Evolutionary conservation across 306 rosid genomes (phyloP).

Genomic region (Lathyrus tuberosus): DNA sequence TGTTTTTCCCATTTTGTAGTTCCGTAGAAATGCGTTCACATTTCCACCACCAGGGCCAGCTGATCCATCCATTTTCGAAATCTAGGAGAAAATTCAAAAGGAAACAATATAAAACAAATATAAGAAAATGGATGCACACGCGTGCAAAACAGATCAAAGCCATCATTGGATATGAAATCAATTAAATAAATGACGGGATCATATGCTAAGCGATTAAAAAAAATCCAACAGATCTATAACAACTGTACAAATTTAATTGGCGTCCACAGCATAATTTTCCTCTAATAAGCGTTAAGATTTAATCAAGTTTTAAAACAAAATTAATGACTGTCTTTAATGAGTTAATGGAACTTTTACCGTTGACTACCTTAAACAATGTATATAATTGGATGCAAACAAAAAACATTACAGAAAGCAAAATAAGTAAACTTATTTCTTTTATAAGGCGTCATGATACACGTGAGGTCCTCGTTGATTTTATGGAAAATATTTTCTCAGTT

Average conservation of each 20-base stretch:
- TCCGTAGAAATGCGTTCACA: conserved; percentile 59
- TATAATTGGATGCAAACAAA: not conserved
- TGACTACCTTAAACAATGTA: conserved; percentile 9
- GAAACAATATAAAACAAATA: conserved; percentile 18
- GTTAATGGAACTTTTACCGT: not conserved
- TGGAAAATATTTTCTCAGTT: not conserved
- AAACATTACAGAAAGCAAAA: not conserved
- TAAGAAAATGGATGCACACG: conserved; percentile 3
- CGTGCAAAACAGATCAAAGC: conserved; percentile 3
- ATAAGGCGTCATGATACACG: not conserved
- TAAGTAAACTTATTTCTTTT: not conserved
- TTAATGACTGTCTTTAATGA: not conserved
- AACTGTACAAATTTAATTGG: conserved; percentile 4
- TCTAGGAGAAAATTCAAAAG: conserved; percentile 35
- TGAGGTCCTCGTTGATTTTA: conserved; percentile 7
- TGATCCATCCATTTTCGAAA: conserved; percentile 59
- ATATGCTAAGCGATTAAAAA: conserved; percentile 1
- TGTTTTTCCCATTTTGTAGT: conserved; percentile 93
- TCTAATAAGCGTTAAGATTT: not conserved
- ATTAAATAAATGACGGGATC: conserved; percentile 18
- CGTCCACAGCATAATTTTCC: conserved; percentile 21
- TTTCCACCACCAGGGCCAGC: conserved; percentile 54
- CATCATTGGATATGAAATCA: conserved; percentile 34
- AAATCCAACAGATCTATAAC: not conserved
- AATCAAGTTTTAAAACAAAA: not conserved